phyloP scores from a whole-genome alignment of 208 protist genomes.

The Naegleria lovaniensis region DNA sequence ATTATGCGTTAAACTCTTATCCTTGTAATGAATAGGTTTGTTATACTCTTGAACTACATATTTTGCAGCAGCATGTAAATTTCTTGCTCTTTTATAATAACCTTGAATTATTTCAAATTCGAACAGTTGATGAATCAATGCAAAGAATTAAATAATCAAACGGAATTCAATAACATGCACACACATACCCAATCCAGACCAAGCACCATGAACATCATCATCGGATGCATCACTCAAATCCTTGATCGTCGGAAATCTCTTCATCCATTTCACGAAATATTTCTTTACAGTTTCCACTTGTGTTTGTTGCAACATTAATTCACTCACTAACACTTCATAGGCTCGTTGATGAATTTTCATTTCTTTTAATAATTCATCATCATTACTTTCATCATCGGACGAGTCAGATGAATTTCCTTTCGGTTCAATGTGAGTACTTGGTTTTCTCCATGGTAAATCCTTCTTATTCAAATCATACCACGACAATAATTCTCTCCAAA shows the following conservation, averaged over 20 bases:
- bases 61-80: slow-evolving; percentile 70
- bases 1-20: background rate
- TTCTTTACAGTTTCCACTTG: slow-evolving; percentile 74
- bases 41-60: slow-evolving; percentile 54
- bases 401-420: no score
- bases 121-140: background rate
- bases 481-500: background rate
- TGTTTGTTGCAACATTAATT: slow-evolving; percentile 91
- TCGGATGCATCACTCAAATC: slow-evolving; percentile 61
- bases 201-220: slow-evolving; percentile 72
- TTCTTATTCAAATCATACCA: slow-evolving; percentile 37
- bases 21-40: background rate
- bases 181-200: slow-evolving; percentile 69
- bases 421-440: background rate
- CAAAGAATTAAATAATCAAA: background rate
- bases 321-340: slow-evolving; percentile 81
- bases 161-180: no score
- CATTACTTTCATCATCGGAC: background rate
- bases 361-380: slow-evolving; percentile 5
- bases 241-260: slow-evolving; percentile 66
- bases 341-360: slow-evolving; percentile 32
- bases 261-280: slow-evolving; percentile 79
- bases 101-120: background rate
- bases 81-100: slow-evolving; percentile 79
- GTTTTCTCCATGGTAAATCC: slow-evolving; percentile 37